phyloP scores from a whole-genome alignment of 768 basidiomycete genomes.

The Lactifluus echinatus region DNA sequence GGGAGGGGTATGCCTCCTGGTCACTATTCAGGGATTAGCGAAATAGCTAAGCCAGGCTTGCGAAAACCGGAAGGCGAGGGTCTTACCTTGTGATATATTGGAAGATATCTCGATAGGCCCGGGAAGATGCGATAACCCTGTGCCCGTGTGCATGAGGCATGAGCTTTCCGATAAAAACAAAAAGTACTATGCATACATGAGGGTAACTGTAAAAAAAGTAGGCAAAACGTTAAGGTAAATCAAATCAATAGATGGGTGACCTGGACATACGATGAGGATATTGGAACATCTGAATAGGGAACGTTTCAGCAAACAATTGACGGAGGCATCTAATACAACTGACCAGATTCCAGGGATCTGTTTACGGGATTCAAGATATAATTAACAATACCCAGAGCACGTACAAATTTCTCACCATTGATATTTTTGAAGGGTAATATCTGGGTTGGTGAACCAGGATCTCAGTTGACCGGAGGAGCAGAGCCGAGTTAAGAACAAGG shows the following conservation, averaged over 20 bases:
- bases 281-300: conserved; percentile 15
- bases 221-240: not conserved
- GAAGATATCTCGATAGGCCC: conserved; percentile 18
- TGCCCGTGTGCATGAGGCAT: too few relatives aligned
- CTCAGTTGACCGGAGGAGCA: not conserved
- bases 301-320: not conserved
- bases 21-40: not conserved
- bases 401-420: conserved; percentile 1
- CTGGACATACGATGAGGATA: conserved; percentile 15
- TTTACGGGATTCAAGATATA: not conserved
- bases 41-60: not conserved
- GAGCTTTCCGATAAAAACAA: not conserved
- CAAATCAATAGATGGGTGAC: not conserved
- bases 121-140: conserved; percentile 17
- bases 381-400: not conserved
- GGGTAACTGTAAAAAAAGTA: not conserved
- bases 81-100: conserved; percentile 17
- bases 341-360: conserved; percentile 18
- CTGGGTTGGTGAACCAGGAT: not conserved
- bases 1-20: not conserved
- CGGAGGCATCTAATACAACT: not conserved
- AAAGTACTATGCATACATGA: conserved; percentile 5
- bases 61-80: not conserved
- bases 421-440: conserved; percentile 11
- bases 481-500: not conserved